Evolutionary conservation across 2,329 filamentous ascomycete genomes (phyloP).

Genomic region (Verticillium nonalfalfae): DNA sequence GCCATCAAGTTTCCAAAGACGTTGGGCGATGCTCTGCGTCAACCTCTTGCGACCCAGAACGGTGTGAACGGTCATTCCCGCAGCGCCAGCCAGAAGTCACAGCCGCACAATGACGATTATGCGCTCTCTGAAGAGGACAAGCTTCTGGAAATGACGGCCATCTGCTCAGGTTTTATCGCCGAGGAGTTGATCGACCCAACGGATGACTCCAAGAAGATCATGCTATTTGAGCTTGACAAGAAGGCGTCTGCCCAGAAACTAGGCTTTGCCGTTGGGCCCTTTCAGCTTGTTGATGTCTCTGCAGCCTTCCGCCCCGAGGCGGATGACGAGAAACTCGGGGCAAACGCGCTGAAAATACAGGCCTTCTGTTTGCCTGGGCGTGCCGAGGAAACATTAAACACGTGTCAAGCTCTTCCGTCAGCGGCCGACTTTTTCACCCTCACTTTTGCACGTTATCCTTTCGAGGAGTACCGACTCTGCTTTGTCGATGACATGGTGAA

Average conservation of each 20-base stretch:
- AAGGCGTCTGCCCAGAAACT: slow-evolving; percentile 82
- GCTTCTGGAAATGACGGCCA: slow-evolving; percentile 78
- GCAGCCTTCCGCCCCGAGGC: slow-evolving; percentile 85
- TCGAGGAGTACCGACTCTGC: slow-evolving; percentile 84
- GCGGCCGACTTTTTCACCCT: slow-evolving; percentile 90
- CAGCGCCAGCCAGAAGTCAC: slow-evolving; percentile 27
- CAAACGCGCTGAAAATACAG: slow-evolving; percentile 81
- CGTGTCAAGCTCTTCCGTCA: slow-evolving; percentile 75
- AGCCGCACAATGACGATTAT: slow-evolving; percentile 29
- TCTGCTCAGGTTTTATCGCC: slow-evolving; percentile 84
- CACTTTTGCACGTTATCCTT: slow-evolving; percentile 85
- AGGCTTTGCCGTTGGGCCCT: slow-evolving; percentile 89
- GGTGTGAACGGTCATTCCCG: slow-evolving; percentile 19
- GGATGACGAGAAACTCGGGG: slow-evolving; percentile 84
- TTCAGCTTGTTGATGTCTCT: slow-evolving; percentile 82
- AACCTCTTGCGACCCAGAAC: slow-evolving; percentile 35
- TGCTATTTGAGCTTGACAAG: slow-evolving; percentile 72
- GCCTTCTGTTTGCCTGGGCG: slow-evolving; percentile 87
- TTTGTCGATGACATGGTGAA: slow-evolving; percentile 85
- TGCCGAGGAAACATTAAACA: slow-evolving; percentile 76
- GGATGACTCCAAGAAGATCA: slow-evolving; percentile 78
- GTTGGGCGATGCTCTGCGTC: slow-evolving; percentile 67
- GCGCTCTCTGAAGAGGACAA: slow-evolving; percentile 70
- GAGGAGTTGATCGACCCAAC: slow-evolving; percentile 74
- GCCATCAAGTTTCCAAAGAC: slow-evolving; percentile 82